Percentiles rank a stretch among this genome's conserved stretches.
phyloP scores from a whole-genome alignment of 305 asterid species.

The Rubia tinctorum region DNA sequence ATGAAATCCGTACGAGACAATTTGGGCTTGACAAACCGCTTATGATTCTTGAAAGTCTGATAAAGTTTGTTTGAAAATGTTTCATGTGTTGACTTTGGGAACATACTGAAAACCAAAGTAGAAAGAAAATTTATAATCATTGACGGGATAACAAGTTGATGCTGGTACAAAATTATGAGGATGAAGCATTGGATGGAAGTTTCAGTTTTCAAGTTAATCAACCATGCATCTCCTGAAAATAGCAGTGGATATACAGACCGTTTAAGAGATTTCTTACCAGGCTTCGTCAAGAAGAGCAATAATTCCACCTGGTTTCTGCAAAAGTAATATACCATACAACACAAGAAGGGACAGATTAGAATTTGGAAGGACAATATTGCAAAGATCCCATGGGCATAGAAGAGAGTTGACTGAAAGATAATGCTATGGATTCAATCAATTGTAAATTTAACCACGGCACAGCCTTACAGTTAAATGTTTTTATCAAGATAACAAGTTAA shows the following conservation, averaged over 20 bases:
- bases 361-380: background rate
- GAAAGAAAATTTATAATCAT: slow-evolving; percentile 7
- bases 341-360: slow-evolving; percentile 1
- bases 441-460: background rate
- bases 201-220: background rate
- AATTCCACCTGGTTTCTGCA: slow-evolving; percentile 99
- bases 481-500: slow-evolving; percentile 1
- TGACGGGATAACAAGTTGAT: slow-evolving; percentile 6
- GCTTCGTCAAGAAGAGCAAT: slow-evolving; percentile 97
- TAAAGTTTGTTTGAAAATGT: slow-evolving; percentile 94
- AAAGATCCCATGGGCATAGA: background rate
- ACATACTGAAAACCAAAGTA: slow-evolving; percentile 67
- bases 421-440: background rate
- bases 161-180: background rate
- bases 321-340: slow-evolving; percentile 23
- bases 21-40: slow-evolving; percentile 97
- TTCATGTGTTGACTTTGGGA: slow-evolving; percentile 96
- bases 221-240: background rate
- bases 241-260: slow-evolving; percentile 19
- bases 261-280: slow-evolving; percentile 46
- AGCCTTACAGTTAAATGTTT: background rate
- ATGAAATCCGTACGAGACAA: slow-evolving; percentile 93
- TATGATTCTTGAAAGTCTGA: slow-evolving; percentile 87
- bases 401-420: background rate
- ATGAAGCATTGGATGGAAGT: background rate